Base-by-base conservation (phyloP, 768 basidiomycete species). In the Chalciporus chontae region DNA sequence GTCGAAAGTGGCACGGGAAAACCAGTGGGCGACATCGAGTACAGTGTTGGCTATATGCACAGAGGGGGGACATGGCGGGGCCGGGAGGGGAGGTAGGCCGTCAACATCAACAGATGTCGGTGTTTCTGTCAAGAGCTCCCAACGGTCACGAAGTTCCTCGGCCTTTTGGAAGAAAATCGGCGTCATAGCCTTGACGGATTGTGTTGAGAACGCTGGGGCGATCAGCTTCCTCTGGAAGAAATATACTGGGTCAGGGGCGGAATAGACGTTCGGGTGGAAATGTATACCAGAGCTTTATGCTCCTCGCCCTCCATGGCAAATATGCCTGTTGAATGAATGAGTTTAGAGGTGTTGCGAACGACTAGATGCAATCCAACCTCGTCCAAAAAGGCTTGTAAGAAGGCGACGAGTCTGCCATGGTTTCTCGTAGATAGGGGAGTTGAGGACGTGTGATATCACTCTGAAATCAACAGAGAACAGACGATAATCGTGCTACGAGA, bases 1-100 rank as follows among this genome's bases (percentile, higher is more conserved):
- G 54, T 86, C 84, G 48, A 86, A 79, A 1, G 82, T 77, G 0
- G 78, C 76, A 23, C 82, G 77, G 11, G 78, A 78, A n/a, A 83
- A 60, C 78, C 80, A 85, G 48, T 76, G 74, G 19, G 73, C 66
- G 18, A 83, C 69, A 52, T 85, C 80, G 45, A 85, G 61, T 6
- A 64, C 62, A 15, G 47, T 52, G 26, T 58, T 50, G 32, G 50
- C 50, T 10, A 40, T 17, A 6, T 48, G 42, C 9, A 34, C 40
- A 13, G 51, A 19, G 37, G 47, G 39, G 2, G 37, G 48, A 23
- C 29, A 47, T 10, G 52, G 40, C 13, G 43, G 51, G 40, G 51
- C 37, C 14, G 51, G 51, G 27, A 42, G 43, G n/a, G 53, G 44
- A 29, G 51, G 45, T 2, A 44, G n/a, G 4, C 54, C 52, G 4